These are phyloP conservation scores for Rhizopogon roseolus DNA, from an alignment of 768 basidiomycete genomes.

Conservation along the genomic window DNA sequence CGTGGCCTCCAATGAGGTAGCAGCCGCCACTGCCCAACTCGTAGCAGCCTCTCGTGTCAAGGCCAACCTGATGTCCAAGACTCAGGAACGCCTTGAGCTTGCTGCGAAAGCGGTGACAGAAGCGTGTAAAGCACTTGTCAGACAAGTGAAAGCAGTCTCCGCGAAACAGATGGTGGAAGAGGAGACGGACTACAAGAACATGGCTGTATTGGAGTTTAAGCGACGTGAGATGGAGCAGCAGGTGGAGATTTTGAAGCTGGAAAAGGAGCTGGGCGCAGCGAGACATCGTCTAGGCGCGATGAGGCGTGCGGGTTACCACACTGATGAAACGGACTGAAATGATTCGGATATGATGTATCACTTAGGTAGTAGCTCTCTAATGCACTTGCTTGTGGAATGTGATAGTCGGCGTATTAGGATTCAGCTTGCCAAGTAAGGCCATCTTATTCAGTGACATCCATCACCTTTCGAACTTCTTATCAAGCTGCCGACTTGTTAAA, in stretches of 20 bases:
- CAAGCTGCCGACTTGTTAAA: too few species aligned
- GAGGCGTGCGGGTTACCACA: constrained; percentile 88
- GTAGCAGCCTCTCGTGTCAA: constrained; percentile 98
- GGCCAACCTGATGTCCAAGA: constrained; percentile 70
- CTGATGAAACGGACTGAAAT: constrained; percentile 75
- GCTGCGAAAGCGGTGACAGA: constrained; percentile 98
- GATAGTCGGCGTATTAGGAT: too few species aligned
- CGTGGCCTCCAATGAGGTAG: constrained; percentile 99
- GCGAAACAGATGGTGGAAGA: constrained; percentile 78
- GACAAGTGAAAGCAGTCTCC: constrained; percentile 93
- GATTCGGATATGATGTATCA: too few species aligned
- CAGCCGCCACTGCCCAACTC: constrained; percentile 94
- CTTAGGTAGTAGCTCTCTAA: too few species aligned
- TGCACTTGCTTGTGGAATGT: too few species aligned
- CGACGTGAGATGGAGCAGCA: constrained; percentile 98
- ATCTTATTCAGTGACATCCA: too few species aligned
- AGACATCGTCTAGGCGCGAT: too few species aligned
- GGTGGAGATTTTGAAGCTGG: constrained; percentile 94
- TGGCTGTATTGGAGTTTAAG: constrained; percentile 96
- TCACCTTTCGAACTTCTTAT: too few species aligned
- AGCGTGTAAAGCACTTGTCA: constrained; percentile 93
- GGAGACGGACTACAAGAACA: constrained; percentile 80
- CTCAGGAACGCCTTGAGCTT: constrained; percentile 82
- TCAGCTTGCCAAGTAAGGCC: too few species aligned
- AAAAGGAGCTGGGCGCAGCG: too few species aligned